Percentiles rank a stretch among this genome's conserved stretches.
Conservation (phyloP, 1,139 yeast species). For the Arxiozyma slooffiae region DNA sequence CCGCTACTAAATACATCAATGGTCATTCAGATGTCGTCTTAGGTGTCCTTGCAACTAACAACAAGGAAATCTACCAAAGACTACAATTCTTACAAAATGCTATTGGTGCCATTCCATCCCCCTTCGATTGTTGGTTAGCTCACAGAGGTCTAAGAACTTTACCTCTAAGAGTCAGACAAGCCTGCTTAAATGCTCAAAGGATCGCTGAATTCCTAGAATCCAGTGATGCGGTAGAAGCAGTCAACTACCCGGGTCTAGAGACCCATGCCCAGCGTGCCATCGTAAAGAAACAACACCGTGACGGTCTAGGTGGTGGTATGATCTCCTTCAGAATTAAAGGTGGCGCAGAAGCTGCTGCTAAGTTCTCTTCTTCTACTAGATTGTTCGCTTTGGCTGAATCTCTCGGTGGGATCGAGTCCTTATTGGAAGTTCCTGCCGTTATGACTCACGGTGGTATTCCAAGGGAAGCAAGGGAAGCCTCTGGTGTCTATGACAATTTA, state of each 20-base stretch:
- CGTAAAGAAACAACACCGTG: conserved; percentile 68
- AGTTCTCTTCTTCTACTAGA: conserved; percentile 61
- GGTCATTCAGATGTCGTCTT: conserved; percentile 91
- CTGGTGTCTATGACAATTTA: conserved; percentile 43
- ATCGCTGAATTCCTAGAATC: conserved; percentile 58
- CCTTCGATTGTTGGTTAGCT: conserved; percentile 87
- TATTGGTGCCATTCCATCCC: conserved; percentile 80
- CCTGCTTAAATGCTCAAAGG: conserved; percentile 54
- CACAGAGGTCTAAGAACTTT: conserved; percentile 87
- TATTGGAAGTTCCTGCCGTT: conserved; percentile 84
- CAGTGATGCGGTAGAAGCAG: conserved; percentile 47
- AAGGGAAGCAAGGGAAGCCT: conserved; percentile 68
- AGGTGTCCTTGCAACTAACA: conserved; percentile 63
- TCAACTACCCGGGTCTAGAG: conserved; percentile 75
- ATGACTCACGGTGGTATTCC: conserved; percentile 85
- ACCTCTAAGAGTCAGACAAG: conserved; percentile 69
- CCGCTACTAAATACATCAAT: conserved; percentile 85
- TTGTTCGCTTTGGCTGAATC: conserved; percentile 75
- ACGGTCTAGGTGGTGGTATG: conserved; percentile 62
- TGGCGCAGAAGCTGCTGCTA: conserved; percentile 75
- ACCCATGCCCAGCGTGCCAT: conserved; percentile 55
- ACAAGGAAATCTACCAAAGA: conserved; percentile 55
- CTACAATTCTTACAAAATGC: conserved; percentile 76
- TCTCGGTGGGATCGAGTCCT: conserved; percentile 85
- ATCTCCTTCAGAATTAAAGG: conserved; percentile 44